These are phyloP conservation scores for Blastocystis sp. DNA, from an alignment of 352 stramenopile species.

Conservation along the genomic window DNA sequence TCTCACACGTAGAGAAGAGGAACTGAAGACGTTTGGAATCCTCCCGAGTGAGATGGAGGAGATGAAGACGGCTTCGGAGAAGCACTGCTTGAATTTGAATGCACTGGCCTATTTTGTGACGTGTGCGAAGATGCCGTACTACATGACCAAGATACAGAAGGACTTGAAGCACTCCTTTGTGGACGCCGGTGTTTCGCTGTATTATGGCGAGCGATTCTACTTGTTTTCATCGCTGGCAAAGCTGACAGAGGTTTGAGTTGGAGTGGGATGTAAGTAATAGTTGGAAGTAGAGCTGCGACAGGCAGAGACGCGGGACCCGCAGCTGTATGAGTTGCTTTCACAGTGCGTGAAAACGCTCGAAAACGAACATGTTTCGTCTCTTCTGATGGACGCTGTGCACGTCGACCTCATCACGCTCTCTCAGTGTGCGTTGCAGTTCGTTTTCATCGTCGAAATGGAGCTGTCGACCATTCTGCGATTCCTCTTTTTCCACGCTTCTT, in stretches of 20 bases:
- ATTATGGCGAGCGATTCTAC: slow-evolving; percentile 37
- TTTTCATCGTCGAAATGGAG: neutral
- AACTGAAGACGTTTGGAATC: neutral
- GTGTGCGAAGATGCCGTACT: slow-evolving; percentile 33
- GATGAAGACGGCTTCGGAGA: neutral
- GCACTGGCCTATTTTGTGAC: slow-evolving; percentile 24
- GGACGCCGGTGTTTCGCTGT: slow-evolving; percentile 11
- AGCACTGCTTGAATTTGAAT: neutral
- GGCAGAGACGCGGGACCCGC: neutral
- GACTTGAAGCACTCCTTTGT: slow-evolving; percentile 45
- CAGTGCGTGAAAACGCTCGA: neutral
- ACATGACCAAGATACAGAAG: slow-evolving; percentile 25
- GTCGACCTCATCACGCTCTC: neutral
- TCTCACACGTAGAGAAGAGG: neutral
- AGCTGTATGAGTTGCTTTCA: neutral
- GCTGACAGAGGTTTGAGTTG: neutral
- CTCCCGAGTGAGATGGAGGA: neutral
- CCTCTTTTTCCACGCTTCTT: slow-evolving; percentile 32
- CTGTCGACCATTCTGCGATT: neutral
- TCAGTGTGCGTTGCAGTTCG: neutral
- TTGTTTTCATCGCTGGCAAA: neutral
- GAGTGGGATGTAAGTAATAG: neutral
- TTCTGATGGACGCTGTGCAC: neutral
- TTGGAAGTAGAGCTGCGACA: neutral
- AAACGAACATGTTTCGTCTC: neutral